A percentile compares a stretch with the other conserved stretches of the same genome.
phyloP scores from a whole-genome alignment of 2,329 filamentous ascomycete species.

The Tolypocladium amazonense region DNA sequence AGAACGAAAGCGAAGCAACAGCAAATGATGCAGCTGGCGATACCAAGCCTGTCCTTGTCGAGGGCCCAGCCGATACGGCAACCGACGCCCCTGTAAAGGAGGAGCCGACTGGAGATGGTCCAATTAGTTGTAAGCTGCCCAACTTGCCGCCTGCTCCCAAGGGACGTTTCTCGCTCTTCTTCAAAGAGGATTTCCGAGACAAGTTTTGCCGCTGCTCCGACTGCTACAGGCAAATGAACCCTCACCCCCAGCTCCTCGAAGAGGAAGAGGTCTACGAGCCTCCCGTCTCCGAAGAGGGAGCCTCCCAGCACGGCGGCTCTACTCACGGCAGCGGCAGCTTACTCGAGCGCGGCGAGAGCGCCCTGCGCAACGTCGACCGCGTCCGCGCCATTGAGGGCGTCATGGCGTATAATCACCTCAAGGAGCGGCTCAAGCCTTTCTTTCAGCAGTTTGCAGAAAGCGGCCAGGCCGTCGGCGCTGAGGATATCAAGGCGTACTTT shows the following conservation, averaged over 20 bases:
- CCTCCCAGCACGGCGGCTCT: conserved; percentile 42
- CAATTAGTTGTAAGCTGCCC: conserved; percentile 45
- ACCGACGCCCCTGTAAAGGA: conserved; percentile 5
- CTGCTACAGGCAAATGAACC: conserved; percentile 66
- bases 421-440: conserved; percentile 92
- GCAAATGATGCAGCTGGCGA: not conserved
- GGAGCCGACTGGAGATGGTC: conserved; percentile 5
- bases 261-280: conserved; percentile 94
- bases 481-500: conserved; percentile 96
- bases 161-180: conserved; percentile 69
- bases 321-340: conserved; percentile 69
- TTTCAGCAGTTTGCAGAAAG: conserved; percentile 90
- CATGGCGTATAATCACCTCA: conserved; percentile 95
- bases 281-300: conserved; percentile 59
- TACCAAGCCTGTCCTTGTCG: not conserved
- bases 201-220: conserved; percentile 69
- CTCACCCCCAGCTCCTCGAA: conserved; percentile 74
- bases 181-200: conserved; percentile 68
- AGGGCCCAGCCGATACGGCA: conserved; percentile 2
- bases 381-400: conserved; percentile 91
- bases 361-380: conserved; percentile 82
- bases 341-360: conserved; percentile 85
- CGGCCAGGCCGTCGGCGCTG: conserved; percentile 76
- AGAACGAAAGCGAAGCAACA: conserved; percentile 24
- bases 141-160: conserved; percentile 44